Conservation (phyloP, 169 alveolate species). For the Eimeria praecox region DNA sequence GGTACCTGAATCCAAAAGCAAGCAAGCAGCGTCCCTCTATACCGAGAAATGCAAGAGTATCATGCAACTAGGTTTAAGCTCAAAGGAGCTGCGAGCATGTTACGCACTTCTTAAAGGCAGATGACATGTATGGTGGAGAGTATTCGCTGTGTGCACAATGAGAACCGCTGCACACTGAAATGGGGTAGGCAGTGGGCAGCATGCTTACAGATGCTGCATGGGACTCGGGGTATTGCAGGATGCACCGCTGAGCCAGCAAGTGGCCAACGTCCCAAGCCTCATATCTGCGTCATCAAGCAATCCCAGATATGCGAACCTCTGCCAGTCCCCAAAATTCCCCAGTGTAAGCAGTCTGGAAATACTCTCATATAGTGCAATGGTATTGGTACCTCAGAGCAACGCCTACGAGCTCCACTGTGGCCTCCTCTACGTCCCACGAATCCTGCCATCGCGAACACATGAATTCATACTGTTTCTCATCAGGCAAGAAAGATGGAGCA, state of each 20-base stretch:
- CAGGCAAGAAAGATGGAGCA: not conserved
- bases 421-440: conserved; percentile 69
- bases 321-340: not conserved
- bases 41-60: not conserved
- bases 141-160: not conserved
- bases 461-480: not conserved
- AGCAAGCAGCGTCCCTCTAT: not conserved
- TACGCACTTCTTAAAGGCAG: not conserved
- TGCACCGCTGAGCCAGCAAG: conserved; percentile 76
- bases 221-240: conserved; percentile 71
- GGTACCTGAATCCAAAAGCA: conserved; percentile 53
- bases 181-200: not conserved
- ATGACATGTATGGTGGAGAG: not conserved
- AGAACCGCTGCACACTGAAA: not conserved
- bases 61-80: not conserved
- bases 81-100: not conserved
- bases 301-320: not conserved
- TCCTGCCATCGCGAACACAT: conserved; percentile 19
- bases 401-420: conserved; percentile 68
- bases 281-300: conserved; percentile 38
- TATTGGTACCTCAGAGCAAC: conserved; percentile 35
- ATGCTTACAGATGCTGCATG: conserved; percentile 78
- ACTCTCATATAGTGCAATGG: not conserved
- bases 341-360: not conserved
- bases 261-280: conserved; percentile 80